These are phyloP conservation scores for Kazachstania africana DNA, from an alignment of 805 yeast species.

Conservation along the genomic window DNA sequence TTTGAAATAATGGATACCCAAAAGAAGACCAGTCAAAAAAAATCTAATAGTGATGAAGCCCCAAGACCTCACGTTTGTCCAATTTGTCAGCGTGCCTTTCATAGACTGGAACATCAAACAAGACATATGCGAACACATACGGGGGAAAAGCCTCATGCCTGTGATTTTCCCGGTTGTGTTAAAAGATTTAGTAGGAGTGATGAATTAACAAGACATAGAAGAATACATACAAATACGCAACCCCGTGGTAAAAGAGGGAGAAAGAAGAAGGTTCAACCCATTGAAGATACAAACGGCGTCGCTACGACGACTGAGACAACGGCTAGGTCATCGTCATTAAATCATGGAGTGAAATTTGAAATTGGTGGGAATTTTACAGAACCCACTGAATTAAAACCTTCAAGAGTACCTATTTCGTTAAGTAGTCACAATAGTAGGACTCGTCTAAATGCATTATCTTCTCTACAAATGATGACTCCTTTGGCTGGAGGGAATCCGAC, in stretches of 20 bases:
- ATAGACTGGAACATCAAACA: constrained; percentile 66
- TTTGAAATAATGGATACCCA: no score
- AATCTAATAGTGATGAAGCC: constrained; percentile 19
- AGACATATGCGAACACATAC: constrained; percentile 73
- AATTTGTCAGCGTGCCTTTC: constrained; percentile 63
- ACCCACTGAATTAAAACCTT: background rate
- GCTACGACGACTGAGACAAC: background rate
- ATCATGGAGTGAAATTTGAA: constrained; percentile 2
- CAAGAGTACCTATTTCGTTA: background rate
- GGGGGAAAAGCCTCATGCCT: constrained; percentile 73
- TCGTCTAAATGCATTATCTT: constrained; percentile 31
- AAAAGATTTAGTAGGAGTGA: constrained; percentile 61
- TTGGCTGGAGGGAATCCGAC: constrained; percentile 13
- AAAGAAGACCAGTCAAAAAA: background rate
- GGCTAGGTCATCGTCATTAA: background rate
- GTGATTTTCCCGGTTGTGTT: constrained; percentile 58
- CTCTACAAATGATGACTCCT: constrained; percentile 57
- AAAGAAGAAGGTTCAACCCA: constrained; percentile 23
- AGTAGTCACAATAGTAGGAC: constrained; percentile 10
- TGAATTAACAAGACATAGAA: constrained; percentile 60
- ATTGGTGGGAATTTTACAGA: constrained; percentile 2
- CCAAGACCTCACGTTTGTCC: constrained; percentile 62
- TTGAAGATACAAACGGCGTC: background rate
- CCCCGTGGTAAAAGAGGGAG: constrained; percentile 47
- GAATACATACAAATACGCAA: constrained; percentile 64